Evolutionary conservation across 495 filamentous ascomycete species (phyloP), one percentile per base, ranked within the genome.

Genomic region (Clavariopsis aquatica): DNA sequence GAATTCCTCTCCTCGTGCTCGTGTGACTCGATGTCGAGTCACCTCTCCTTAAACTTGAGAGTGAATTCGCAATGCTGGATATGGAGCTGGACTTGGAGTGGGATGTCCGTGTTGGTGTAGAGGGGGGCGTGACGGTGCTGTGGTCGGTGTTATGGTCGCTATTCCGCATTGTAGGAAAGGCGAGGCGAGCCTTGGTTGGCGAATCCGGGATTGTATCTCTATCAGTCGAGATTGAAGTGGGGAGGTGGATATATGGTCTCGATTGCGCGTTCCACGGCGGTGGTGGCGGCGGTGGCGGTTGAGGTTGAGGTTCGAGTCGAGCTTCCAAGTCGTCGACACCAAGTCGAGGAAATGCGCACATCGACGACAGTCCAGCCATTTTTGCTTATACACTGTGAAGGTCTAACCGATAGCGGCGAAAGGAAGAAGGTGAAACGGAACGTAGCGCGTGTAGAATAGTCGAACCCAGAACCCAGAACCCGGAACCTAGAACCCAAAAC

Each of bases 31-130:
- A 13, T 19, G 24, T 43, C 28, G 54, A 57, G 34, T 66, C 51
- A 1, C 49, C 63, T 22, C 57, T 20, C 20, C 49, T 20, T 17
- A 60, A 29, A 28, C 63, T 41, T 22, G 31, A 57, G 1, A 60
- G 26, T 13, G 57, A 60, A n/a, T 38, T n/a, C 27, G 34, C 20
- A 15, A 49, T 23, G 29, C 57, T 60, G 5, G 63, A 66, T 1
- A 38, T 28, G 1, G 63, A 66, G 24, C 38, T 47, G 12, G 47
- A 47, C 29, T 61, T 60, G 7, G 56, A 55, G 56, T 61, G 63
- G 12, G 56, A 55, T 10, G 23, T 19, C 17, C 34, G 34, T 22
- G 56, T 60, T 8, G 63, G 63, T 3, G 63, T 66, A 2, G 51
- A 29, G 17, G 63, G 63, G 5, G 63, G 63, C 19, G 63, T 66